Conservation (phyloP, 2,329 filamentous ascomycete species). For the Blastomyces emzantsi region DNA sequence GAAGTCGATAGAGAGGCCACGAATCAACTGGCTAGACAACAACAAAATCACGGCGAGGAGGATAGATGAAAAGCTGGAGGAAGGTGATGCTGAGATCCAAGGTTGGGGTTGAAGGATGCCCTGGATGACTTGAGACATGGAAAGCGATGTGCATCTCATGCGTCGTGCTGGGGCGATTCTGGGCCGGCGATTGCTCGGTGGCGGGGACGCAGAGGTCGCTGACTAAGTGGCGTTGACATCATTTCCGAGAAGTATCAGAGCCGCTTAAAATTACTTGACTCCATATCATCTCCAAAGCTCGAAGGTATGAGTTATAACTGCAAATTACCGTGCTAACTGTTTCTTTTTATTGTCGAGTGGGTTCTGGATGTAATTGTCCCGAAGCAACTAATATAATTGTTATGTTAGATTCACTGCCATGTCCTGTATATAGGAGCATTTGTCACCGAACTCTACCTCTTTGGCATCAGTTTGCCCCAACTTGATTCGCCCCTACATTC, state of each 20-base stretch:
- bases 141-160: not conserved
- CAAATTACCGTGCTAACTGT: not conserved
- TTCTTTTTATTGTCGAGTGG: not conserved
- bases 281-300: too few species aligned
- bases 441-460: too few species aligned
- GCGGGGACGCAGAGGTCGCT: not conserved
- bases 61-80: not conserved
- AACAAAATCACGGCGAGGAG: not conserved
- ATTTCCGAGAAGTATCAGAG: not conserved
- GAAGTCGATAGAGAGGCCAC: not conserved
- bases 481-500: too few species aligned
- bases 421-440: too few species aligned
- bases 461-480: too few species aligned
- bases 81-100: not conserved
- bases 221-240: not conserved
- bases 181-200: not conserved
- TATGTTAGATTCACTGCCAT: not conserved
- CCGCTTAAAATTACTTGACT: too few species aligned
- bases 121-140: not conserved
- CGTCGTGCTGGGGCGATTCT: not conserved
- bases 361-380: not conserved
- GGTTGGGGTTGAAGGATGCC: not conserved
- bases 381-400: not conserved
- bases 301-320: not conserved
- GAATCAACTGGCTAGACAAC: not conserved